Conservation (phyloP, 495 filamentous ascomycete genomes). For the Aspergillus carlsbadensis region DNA sequence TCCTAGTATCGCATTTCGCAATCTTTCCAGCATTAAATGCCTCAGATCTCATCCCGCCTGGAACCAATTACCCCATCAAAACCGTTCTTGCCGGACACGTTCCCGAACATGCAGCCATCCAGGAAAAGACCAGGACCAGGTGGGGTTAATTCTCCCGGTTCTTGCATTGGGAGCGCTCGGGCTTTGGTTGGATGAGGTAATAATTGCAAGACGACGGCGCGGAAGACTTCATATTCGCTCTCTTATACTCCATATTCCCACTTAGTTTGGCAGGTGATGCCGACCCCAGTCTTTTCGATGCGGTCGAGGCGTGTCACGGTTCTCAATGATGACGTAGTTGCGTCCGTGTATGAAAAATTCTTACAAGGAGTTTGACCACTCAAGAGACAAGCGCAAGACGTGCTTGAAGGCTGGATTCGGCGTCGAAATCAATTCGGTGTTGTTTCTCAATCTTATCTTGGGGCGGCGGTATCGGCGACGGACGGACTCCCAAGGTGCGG, state of each 20-base stretch:
- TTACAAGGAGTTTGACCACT: background rate
- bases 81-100: background rate
- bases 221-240: slow-evolving; percentile 1
- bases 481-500: background rate
- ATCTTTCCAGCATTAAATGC: slow-evolving; percentile 22
- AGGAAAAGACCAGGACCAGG: background rate
- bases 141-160: slow-evolving; percentile 3
- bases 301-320: background rate
- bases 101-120: slow-evolving; percentile 5
- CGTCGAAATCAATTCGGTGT: background rate
- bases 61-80: slow-evolving; percentile 21
- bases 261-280: slow-evolving; percentile 4
- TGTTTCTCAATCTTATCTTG: too few relatives aligned
- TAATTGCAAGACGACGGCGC: background rate
- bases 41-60: slow-evolving; percentile 12
- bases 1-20: background rate
- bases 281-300: background rate
- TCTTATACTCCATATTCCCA: background rate
- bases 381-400: background rate
- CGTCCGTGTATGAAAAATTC: background rate
- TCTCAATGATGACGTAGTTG: background rate
- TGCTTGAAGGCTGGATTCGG: background rate
- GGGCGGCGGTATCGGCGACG: background rate
- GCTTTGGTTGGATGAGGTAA: slow-evolving; percentile 6
- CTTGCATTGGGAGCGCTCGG: background rate